Conservation (phyloP, 2,329 filamentous ascomycete genomes). For the Saccharata proteae region DNA sequence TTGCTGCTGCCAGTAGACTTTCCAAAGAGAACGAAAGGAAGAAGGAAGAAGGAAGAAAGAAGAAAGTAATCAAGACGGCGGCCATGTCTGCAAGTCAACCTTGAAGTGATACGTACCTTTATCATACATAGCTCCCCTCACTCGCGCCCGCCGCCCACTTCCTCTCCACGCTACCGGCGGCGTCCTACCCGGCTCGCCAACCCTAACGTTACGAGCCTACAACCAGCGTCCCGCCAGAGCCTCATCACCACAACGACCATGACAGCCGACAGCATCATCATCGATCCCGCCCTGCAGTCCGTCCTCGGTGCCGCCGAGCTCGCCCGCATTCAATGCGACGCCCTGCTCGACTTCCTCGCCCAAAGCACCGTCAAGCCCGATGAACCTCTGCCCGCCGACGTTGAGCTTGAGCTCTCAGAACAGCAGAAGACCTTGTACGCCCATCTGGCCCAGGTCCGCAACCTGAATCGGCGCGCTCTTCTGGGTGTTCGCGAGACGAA, state of each 20-base stretch:
- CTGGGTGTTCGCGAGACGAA: conserved; percentile 78
- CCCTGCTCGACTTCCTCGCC: conserved; percentile 44
- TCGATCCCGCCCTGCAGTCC: conserved; percentile 51
- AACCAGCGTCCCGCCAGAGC: no score
- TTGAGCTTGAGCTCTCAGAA: conserved; percentile 51
- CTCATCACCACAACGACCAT: conserved; percentile 3
- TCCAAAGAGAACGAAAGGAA: no score
- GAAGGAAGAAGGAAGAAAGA: no score
- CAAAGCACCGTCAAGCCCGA: conserved; percentile 17
- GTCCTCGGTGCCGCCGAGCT: conserved; percentile 63
- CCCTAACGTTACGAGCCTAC: no score
- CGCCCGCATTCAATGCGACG: conserved; percentile 59
- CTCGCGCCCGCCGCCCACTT: no score
- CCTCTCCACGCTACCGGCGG: no score
- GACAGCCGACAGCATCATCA: conserved; percentile 36
- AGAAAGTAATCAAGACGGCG: no score
- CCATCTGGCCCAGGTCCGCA: conserved; percentile 46
- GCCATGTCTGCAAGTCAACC: no score
- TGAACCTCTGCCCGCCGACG: conserved; percentile 34
- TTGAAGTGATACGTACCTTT: no score
- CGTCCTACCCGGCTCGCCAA: no score
- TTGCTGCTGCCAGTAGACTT: no score
- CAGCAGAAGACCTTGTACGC: conserved; percentile 72
- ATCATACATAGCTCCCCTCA: no score
- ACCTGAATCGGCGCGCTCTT: conserved; percentile 70